Base-by-base conservation (phyloP, 257 asterid genomes). In the Lantana camara region DNA sequence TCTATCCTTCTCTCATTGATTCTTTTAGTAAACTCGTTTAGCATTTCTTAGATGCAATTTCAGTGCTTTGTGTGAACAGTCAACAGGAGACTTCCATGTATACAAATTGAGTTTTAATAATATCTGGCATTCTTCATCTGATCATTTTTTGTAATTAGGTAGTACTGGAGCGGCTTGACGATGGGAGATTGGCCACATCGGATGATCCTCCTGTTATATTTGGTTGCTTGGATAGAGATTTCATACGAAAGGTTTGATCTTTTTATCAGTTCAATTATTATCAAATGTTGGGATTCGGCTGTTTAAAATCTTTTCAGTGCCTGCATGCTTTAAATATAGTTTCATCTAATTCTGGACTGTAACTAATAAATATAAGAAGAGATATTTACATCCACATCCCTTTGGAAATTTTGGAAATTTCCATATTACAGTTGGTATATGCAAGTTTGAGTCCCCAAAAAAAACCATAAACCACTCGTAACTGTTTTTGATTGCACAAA, bases 121-220 rank as follows among this genome's bases (percentile, higher is more conserved):
- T 52, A 48, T 29, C 32, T 15, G 24, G 37, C 30, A n/a, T n/a
- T 73, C 17, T 58, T 69, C 63, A 69, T 65, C n/a, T 68, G 24
- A 29, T 15, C 42, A 35, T 74, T 60, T 22, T 62, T 59, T 56
- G 2, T 56, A 20, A 64, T 71, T 71, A 92, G 98, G 77, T 89
- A 57, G 98, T 86, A 15, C 56, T 90, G 88, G 99, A 90, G 82
- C 84, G 90, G 45, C 85, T 75, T 57, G 90, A 64, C 60, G 92
- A 84, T 72, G 95, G 97, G 71, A 77, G 78, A 65, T 67, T 93
- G 65, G 89, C 83, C 14, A 85, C 99, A 41, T 87, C 93, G 19
- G 97, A 90, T 72, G 92, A 87, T 66, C 99, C 96, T 58, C 84
- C 84, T 63, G 78, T 84, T 65, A 64, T 80, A 72, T 78, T 90